Evolutionary conservation across 2,329 filamentous ascomycete genomes (phyloP), one percentile per base, ranked within the genome.

Genomic region (Nannizziopsis barbatae): DNA sequence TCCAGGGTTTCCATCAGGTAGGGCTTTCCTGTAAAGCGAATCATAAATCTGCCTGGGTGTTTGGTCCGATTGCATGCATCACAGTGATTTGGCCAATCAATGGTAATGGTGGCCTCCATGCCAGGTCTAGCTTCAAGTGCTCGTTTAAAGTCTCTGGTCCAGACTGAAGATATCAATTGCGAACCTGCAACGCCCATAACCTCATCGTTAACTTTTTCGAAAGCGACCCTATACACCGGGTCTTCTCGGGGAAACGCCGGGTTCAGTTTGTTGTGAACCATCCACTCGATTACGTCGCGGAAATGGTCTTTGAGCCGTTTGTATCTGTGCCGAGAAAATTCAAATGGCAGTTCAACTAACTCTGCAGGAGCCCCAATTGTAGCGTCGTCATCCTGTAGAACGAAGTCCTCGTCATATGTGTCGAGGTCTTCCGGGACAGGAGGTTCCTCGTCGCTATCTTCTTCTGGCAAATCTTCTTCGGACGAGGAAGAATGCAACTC

Each of bases 211-310:
- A 90, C 70, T 58, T 86, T 86, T 42, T 69, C 68, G 69, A 87
- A 88, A 0, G 84, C 80, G 20, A 84, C 71, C 10, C 66, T 58
- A 62, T 87, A 92, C 10, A 87, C 68, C 6, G 76, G 71, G 51
- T 85, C 77, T 4, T 75, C 67, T 14, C 74, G 73, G 9, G 75
- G 67, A 57, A 88, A 89, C 0, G 72, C 77, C 0, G 84, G 84
- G 55, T 88, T 83, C 44, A 92, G 73, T 56, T 83, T 81, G 60
- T 84, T 84, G 58, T 87, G 83, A 2, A 90, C 80, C 66, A 89
- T 82, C 84, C 84, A 90, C 60, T 87, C 83, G 1, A 90, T 72
- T 0, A 79, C 82, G 56, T 81, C 79, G 42, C 76, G 77, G 67
- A 90, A 90, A 43, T 88, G 77, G 35, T 86, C 80, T 54, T 80